Evolutionary conservation across 805 yeast genomes (phyloP), one percentile per base, ranked within the genome.

Genomic region (Candida patagonica): DNA sequence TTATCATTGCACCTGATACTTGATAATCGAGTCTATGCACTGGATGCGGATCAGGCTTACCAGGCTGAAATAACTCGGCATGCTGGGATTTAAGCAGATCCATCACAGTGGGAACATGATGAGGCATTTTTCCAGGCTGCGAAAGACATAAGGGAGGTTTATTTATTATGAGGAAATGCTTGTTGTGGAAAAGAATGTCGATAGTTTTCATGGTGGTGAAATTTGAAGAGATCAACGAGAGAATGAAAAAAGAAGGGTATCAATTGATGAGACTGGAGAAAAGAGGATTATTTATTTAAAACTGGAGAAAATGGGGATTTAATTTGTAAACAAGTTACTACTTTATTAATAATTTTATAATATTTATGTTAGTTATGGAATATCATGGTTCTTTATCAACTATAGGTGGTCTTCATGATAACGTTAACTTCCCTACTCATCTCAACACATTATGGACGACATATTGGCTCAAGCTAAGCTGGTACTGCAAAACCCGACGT

Each of bases 21-120:
- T 33, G 41, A 25, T 37, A 41, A 37, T 48, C 52, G 26, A 48
- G 25, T 15, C 52, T 30, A 26, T 48, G 52, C 6, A 48, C 50
- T 6, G 40, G 15, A 32, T 44, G 41, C 5, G 52, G 52, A 12
- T 25, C 23, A n/a, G 4, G 30, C 2, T 9, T 3, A 7, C 16
- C 22, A 17, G 33, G 37, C 7, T 25, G 30, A 20, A 32, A 47
- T 6, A 45, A 35, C 15, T 38, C 35, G 20, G 51, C 49, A 23
- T 27, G 17, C 12, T 38, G 32, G 9, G 5, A 17, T 19, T 34
- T 26, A 5, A 47, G 40, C 7, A 41, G 42, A 5, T 41, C 30
- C 9, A 30, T 26, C 7, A 47, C 44, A 6, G 45, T 44, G 5
- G 29, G 30, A 7, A 6, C 16, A 19, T 21, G 42, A 5, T 29